Conservation (phyloP, 129 eudicot genomes). For the Mikania micrantha region DNA sequence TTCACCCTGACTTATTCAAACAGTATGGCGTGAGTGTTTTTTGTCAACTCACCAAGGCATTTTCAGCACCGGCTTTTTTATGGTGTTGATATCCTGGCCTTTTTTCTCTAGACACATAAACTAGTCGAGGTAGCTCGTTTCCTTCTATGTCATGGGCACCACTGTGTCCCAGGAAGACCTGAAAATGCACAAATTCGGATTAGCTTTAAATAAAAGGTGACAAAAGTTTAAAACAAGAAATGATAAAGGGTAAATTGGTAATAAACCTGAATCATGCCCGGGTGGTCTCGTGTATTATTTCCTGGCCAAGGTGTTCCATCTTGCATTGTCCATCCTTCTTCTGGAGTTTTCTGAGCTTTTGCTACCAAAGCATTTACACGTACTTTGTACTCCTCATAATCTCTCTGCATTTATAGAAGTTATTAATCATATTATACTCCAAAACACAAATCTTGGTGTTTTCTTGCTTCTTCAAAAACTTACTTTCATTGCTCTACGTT, state of each 20-base stretch:
- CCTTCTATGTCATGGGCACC: constrained; percentile 96
- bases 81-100: constrained; percentile 99
- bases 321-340: constrained; percentile 98
- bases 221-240: background rate
- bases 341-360: constrained; percentile 96
- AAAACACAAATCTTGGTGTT: background rate
- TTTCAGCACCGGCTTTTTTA: constrained; percentile 99
- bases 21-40: background rate
- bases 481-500: constrained; percentile 99
- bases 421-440: background rate
- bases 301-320: constrained; percentile 99
- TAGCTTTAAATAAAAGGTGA: background rate
- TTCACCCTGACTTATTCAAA: background rate
- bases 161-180: constrained; percentile 92
- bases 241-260: background rate
- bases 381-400: constrained; percentile 94
- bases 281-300: constrained; percentile 94
- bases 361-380: constrained; percentile 89
- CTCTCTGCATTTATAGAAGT: constrained; percentile 43
- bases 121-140: constrained; percentile 95
- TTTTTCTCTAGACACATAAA: constrained; percentile 97
- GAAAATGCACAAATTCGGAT: constrained; percentile 13
- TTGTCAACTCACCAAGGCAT: constrained; percentile 68
- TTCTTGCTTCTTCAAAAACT: background rate
- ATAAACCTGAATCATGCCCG: constrained; percentile 99